Evolutionary conservation across 192 early-diverging fungal genomes (phyloP).

Genomic region (Paraglomus brasilianum): DNA sequence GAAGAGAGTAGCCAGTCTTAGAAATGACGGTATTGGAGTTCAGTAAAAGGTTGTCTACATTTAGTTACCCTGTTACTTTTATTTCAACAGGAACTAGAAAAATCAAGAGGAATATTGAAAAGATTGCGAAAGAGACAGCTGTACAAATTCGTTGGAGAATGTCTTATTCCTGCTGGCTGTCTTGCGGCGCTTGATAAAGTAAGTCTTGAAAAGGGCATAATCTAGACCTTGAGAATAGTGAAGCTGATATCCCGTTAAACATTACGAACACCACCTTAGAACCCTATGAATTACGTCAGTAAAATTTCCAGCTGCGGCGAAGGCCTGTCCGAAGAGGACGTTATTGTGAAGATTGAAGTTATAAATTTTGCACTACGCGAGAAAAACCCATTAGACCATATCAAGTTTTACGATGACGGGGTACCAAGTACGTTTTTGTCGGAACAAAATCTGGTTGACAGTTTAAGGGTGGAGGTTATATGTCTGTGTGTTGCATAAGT

Average conservation of each 20-base stretch:
- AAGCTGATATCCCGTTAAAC: neutral
- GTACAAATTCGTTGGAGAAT: slow-evolving; percentile 86
- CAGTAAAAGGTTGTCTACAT: neutral
- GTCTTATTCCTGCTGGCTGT: slow-evolving; percentile 58
- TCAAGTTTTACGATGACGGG: slow-evolving; percentile 78
- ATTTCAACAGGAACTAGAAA: slow-evolving; percentile 47
- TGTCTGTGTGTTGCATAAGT: neutral
- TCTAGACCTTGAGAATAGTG: neutral
- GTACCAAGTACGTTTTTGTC: slow-evolving; percentile 20
- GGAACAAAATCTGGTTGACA: neutral
- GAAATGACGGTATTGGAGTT: no score
- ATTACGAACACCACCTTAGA: neutral
- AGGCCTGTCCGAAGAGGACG: slow-evolving; percentile 63
- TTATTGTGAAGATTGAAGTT: slow-evolving; percentile 68
- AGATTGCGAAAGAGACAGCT: slow-evolving; percentile 78
- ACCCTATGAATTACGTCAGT: slow-evolving; percentile 49
- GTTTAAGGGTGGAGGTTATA: slow-evolving; percentile 10
- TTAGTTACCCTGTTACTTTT: neutral
- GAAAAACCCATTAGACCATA: slow-evolving; percentile 81
- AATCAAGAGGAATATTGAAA: slow-evolving; percentile 68
- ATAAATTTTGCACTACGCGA: slow-evolving; percentile 86
- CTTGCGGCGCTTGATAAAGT: slow-evolving; percentile 42
- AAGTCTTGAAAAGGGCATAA: slow-evolving; percentile 23
- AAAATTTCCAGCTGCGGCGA: slow-evolving; percentile 65
- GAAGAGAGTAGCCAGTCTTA: no score